Percentiles rank a stretch among this genome's conserved stretches.
Evolutionary conservation across 129 eudicot species (phyloP).

Genomic region (Chrysanthemum makinoi): DNA sequence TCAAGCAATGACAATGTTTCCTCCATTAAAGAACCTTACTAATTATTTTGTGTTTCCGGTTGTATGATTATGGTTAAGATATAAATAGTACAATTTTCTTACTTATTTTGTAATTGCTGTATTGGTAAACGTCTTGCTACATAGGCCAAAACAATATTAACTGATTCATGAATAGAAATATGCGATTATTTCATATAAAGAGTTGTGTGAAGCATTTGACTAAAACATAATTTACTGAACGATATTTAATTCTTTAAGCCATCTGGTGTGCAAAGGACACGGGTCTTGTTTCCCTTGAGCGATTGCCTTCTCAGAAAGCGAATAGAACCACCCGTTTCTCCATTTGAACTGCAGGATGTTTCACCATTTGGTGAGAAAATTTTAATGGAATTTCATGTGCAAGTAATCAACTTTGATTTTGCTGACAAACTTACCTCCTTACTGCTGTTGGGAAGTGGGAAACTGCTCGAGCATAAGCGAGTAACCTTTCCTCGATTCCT

Average conservation of each 20-base stretch:
- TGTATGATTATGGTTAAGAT: neutral
- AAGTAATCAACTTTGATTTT: neutral
- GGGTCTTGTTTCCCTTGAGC: conserved; percentile 88
- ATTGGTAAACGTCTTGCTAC: too few species aligned
- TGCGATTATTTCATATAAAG: conserved; percentile 12
- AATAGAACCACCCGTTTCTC: conserved; percentile 99
- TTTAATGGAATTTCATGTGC: neutral
- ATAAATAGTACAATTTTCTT: neutral
- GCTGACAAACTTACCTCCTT: conserved; percentile 55
- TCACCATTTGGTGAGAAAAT: neutral
- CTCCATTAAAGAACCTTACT: neutral
- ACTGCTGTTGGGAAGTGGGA: conserved; percentile 99
- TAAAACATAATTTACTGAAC: conserved; percentile 26
- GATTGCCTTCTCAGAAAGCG: conserved; percentile 80
- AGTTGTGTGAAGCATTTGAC: neutral
- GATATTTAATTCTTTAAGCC: conserved; percentile 86
- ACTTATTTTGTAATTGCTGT: neutral
- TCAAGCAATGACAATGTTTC: neutral
- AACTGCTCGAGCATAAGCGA: conserved; percentile 93
- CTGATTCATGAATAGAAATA: neutral
- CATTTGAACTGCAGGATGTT: conserved; percentile 74
- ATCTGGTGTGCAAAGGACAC: conserved; percentile 82
- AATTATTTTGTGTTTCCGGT: neutral
- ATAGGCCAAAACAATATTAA: too few species aligned
- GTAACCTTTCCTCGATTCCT: conserved; percentile 69